Evolutionary conservation across 192 early-diverging fungal genomes (phyloP), one percentile per base, ranked within the genome.

Genomic region (Anaeromyces robustus): DNA sequence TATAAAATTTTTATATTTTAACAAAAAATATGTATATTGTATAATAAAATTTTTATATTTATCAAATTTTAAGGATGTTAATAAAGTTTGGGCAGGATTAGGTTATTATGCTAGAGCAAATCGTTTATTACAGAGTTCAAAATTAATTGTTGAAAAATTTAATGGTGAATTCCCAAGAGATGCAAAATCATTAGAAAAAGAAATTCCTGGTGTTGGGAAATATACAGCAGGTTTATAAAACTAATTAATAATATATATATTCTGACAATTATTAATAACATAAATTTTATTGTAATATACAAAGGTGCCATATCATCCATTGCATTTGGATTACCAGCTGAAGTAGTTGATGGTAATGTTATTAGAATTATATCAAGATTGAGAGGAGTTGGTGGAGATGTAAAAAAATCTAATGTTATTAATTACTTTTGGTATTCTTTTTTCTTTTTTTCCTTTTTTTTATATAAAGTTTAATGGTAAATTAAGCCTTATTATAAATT

Each of bases 281-380:
- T 52, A 52, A 22, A 13, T 22, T 22, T 12, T 34, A 34, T 12
- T 34, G 4, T 34, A 34, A 34, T 34, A 34, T 14, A 14, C 16
- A 12, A 79, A 28, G 93, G 90, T 22, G 94, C 94, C 9, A 87
- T 95, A 34, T 86, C 88, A 4, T 91, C 90, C 3, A 92, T 93
- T 80, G 94, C 92, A 3, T 95, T 87, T 83, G 88, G 88, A 31
- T 82, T 88, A 18, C 87, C 86, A 52, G 89, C 89, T 18, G 86
- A 88, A 28, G 82, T 93, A 0, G 94, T 95, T 1, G 94, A 95
- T 81, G 94, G 94, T 28, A 95, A 95, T 81, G 93, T 95, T 2
- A 85, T 92, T 28, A 89, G 94, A 29, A 93, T 95, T 0, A 81
- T 92, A 13, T 87, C 92, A 18, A 85, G 94, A 29, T 77, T 89